Conservation (phyloP, 371 early-diverging fungal genomes). For the Encephalitozoon intestinalis region DNA sequence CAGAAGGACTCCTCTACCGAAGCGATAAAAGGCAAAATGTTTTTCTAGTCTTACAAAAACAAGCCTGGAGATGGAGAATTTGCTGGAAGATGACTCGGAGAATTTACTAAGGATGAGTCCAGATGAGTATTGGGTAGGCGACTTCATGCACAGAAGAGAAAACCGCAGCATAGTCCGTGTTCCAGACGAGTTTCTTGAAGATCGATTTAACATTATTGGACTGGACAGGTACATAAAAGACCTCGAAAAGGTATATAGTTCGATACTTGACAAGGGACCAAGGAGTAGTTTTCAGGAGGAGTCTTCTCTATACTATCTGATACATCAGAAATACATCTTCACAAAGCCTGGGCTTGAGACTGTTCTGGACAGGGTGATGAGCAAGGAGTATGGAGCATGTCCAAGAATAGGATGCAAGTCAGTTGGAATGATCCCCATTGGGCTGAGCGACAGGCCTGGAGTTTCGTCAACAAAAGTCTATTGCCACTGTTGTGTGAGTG, state of each 20-base stretch:
- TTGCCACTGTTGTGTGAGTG: constrained; percentile 70
- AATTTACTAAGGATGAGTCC: background rate
- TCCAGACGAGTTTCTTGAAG: constrained; percentile 60
- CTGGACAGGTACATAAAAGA: constrained; percentile 69
- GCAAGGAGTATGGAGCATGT: constrained; percentile 82
- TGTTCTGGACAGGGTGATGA: constrained; percentile 69
- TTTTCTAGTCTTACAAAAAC: background rate
- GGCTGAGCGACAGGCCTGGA: constrained; percentile 71
- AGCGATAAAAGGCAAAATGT: background rate
- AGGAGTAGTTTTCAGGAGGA: constrained; percentile 27
- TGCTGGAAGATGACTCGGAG: constrained; percentile 14
- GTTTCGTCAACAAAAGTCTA: constrained; percentile 64
- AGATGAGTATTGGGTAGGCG: constrained; percentile 49
- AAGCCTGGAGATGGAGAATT: background rate
- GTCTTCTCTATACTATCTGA: constrained; percentile 64
- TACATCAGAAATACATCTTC: constrained; percentile 65
- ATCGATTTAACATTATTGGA: constrained; percentile 81
- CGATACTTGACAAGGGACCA: constrained; percentile 64
- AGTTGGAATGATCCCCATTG: constrained; percentile 71
- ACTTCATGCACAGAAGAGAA: constrained; percentile 50
- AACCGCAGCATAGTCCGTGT: constrained; percentile 44
- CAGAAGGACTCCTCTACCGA: background rate
- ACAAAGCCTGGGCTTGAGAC: constrained; percentile 63
- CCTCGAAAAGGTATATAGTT: constrained; percentile 70
- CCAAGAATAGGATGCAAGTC: constrained; percentile 77